Percentiles rank a stretch among this genome's conserved stretches.
phyloP scores from a whole-genome alignment of 768 basidiomycete genomes.

The Pisolithus orientalis region DNA sequence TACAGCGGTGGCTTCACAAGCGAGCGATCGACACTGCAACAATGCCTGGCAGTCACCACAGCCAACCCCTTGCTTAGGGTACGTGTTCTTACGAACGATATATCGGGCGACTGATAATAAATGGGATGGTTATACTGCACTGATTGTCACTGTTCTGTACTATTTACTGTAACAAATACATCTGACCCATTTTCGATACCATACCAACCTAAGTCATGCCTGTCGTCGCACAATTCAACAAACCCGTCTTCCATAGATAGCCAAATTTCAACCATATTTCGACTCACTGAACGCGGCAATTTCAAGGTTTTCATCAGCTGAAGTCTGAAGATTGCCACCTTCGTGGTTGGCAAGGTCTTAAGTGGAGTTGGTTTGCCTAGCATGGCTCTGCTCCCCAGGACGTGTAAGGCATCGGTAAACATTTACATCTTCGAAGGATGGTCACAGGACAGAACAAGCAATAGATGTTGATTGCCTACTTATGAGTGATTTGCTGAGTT shows the following conservation, averaged over 20 bases:
- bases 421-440: slow-evolving; percentile 21
- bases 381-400: slow-evolving; percentile 15
- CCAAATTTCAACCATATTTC: slow-evolving; percentile 43
- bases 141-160: slow-evolving; percentile 10
- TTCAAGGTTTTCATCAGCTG: slow-evolving; percentile 53
- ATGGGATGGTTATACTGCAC: background rate
- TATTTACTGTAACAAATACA: slow-evolving; percentile 21
- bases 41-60: no score
- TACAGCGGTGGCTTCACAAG: background rate
- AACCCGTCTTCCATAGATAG: slow-evolving; percentile 48
- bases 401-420: slow-evolving; percentile 18
- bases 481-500: slow-evolving; percentile 55
- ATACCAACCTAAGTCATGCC: slow-evolving; percentile 60
- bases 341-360: slow-evolving; percentile 64
- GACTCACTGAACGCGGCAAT: slow-evolving; percentile 20
- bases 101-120: background rate
- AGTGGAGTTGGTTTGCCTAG: slow-evolving; percentile 27
- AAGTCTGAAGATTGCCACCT: slow-evolving; percentile 53
- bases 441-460: slow-evolving; percentile 2
- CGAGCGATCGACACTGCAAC: no score
- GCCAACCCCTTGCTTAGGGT: background rate
- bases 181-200: slow-evolving; percentile 55
- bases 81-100: background rate
- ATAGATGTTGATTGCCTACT: slow-evolving; percentile 32
- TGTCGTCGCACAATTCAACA: slow-evolving; percentile 44